Percentiles rank a stretch among this genome's conserved stretches.
phyloP scores from a whole-genome alignment of 108 stramenopile species.

The Pseudonitzschia multiseries region DNA sequence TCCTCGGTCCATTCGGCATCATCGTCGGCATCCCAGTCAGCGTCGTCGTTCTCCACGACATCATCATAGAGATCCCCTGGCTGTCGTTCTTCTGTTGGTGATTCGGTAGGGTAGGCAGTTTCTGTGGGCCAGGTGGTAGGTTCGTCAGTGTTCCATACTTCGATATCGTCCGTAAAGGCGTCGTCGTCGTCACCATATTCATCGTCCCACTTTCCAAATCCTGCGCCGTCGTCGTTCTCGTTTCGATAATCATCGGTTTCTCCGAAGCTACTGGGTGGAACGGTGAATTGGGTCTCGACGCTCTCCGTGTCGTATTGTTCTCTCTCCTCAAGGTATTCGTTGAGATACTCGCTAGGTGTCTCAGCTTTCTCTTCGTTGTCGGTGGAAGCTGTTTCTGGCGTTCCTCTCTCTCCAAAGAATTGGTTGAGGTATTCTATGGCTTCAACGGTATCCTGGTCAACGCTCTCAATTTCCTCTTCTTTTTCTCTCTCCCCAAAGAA shows the following conservation, averaged over 20 bases:
- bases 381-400: neutral
- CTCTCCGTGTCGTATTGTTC: neutral
- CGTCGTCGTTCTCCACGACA: neutral
- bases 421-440: too few species aligned
- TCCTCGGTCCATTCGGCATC: neutral
- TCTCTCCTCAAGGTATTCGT: neutral
- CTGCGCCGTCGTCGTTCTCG: neutral
- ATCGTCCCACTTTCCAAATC: neutral
- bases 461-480: neutral
- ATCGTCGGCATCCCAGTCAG: neutral
- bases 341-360: neutral
- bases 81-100: neutral
- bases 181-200: neutral
- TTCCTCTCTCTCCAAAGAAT: neutral
- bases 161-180: slow-evolving; percentile 1
- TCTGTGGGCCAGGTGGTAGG: too few species aligned
- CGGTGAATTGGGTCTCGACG: neutral
- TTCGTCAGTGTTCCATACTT: neutral
- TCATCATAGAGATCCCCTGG: slow-evolving; percentile 3
- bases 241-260: neutral
- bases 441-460: too few species aligned
- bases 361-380: neutral
- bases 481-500: neutral
- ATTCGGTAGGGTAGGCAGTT: neutral
- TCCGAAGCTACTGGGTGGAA: neutral